Conservation (phyloP, 768 basidiomycete genomes). For the Collybia nuda region DNA sequence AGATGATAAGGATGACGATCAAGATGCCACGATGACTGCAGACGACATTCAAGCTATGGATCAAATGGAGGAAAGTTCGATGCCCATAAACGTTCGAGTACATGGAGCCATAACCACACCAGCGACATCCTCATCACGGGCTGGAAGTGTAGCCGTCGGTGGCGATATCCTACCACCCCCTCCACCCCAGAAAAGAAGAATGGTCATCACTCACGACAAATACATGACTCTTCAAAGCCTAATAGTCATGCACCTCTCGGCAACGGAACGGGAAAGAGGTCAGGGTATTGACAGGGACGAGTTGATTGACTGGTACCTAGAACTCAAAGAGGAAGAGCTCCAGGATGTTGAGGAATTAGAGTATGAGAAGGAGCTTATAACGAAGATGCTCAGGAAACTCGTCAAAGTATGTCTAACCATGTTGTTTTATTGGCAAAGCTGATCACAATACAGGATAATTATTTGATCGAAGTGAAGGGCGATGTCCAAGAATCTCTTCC, state of each 20-base stretch:
- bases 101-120: slow-evolving; percentile 29
- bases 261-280: slow-evolving; percentile 73
- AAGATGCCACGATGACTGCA: slow-evolving; percentile 62
- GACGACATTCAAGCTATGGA: slow-evolving; percentile 56
- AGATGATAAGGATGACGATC: slow-evolving; percentile 39
- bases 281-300: slow-evolving; percentile 86
- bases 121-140: slow-evolving; percentile 36
- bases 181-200: slow-evolving; percentile 64
- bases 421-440: not conserved
- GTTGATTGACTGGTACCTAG: slow-evolving; percentile 95
- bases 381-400: slow-evolving; percentile 85
- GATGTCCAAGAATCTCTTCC: slow-evolving; percentile 81
- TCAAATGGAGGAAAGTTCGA: slow-evolving; percentile 50
- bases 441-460: slow-evolving; percentile 62
- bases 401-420: slow-evolving; percentile 67
- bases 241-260: slow-evolving; percentile 79
- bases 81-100: slow-evolving; percentile 29
- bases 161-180: slow-evolving; percentile 30
- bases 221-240: slow-evolving; percentile 89
- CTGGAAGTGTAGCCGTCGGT: slow-evolving; percentile 34
- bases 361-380: slow-evolving; percentile 86
- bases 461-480: slow-evolving; percentile 78
- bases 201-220: slow-evolving; percentile 95
- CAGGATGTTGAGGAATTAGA: slow-evolving; percentile 86
- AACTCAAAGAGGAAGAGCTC: slow-evolving; percentile 81